Conservation (phyloP, 495 filamentous ascomycete genomes). For the Penicillium silybi region DNA sequence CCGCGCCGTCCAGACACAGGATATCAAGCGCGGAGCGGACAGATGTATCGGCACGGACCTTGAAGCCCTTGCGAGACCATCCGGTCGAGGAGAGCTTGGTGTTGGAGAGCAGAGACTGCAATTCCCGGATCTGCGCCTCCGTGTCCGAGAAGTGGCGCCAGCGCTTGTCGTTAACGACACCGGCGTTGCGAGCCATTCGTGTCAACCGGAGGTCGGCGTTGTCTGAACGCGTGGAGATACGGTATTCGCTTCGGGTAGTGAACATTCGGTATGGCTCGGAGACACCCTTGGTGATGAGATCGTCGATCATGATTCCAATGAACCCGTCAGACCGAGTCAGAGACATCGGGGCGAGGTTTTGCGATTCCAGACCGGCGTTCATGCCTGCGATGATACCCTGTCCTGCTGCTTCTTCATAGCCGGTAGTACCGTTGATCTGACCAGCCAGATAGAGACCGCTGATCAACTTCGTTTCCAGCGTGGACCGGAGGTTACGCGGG, state of each 20-base stretch:
- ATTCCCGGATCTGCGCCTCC: slow-evolving; percentile 57
- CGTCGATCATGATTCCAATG: slow-evolving; percentile 98
- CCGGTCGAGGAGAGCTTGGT: slow-evolving; percentile 50
- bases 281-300: slow-evolving; percentile 95
- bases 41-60: slow-evolving; percentile 54
- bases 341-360: slow-evolving; percentile 56
- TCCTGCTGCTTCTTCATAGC: slow-evolving; percentile 94
- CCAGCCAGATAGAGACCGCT: slow-evolving; percentile 87
- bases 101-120: slow-evolving; percentile 55
- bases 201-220: slow-evolving; percentile 92
- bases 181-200: slow-evolving; percentile 66
- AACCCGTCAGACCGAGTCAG: slow-evolving; percentile 86
- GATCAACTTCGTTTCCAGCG: slow-evolving; percentile 92
- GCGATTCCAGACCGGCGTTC: slow-evolving; percentile 81
- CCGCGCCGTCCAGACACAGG: slow-evolving; percentile 57
- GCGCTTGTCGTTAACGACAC: slow-evolving; percentile 72
- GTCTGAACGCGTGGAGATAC: slow-evolving; percentile 84
- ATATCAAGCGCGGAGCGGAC: slow-evolving; percentile 70
- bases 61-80: slow-evolving; percentile 70
- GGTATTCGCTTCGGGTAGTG: slow-evolving; percentile 91
- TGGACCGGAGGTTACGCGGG: slow-evolving; percentile 77
- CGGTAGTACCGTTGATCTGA: slow-evolving; percentile 97
- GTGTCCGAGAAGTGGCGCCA: slow-evolving; percentile 68
- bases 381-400: slow-evolving; percentile 92
- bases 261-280: slow-evolving; percentile 99